A percentile compares a stretch with the other conserved stretches of the same genome.
These are phyloP conservation scores for Drosera spatulata DNA, from an alignment of 179 eudicot genomes.

Conservation along the genomic window DNA sequence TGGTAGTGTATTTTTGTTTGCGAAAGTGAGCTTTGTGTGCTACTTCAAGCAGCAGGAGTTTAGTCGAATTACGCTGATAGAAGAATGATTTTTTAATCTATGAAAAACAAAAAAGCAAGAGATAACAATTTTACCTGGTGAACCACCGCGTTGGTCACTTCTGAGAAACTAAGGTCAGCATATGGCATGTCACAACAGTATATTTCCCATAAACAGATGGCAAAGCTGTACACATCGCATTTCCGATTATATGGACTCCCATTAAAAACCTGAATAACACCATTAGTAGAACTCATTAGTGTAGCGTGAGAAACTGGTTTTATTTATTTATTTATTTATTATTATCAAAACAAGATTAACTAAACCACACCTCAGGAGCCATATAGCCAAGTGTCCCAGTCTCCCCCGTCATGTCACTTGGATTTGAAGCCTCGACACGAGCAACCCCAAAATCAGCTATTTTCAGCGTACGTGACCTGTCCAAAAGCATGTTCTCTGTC, in stretches of 20 bases:
- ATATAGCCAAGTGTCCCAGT: conserved; percentile 94
- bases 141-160: conserved; percentile 96
- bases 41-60: too few species aligned
- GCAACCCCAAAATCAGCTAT: too few species aligned
- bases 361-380: conserved; percentile 85
- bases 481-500: too few species aligned
- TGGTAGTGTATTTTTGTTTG: too few species aligned
- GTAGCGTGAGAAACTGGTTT: neutral
- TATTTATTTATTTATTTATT: too few species aligned
- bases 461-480: too few species aligned
- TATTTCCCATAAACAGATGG: conserved; percentile 94
- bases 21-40: too few species aligned
- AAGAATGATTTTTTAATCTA: too few species aligned
- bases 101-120: neutral
- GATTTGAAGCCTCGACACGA: too few species aligned
- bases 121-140: conserved; percentile 97
- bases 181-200: conserved; percentile 99
- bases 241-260: conserved; percentile 91
- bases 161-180: conserved; percentile 96
- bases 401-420: too few species aligned
- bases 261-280: conserved; percentile 63
- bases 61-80: too few species aligned
- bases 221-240: conserved; percentile 96
- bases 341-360: neutral
- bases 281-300: neutral